Evolutionary conservation across 306 rosid species (phyloP), one percentile per base, ranked within the genome.

Genomic region (Elaeagnus macrophylla): DNA sequence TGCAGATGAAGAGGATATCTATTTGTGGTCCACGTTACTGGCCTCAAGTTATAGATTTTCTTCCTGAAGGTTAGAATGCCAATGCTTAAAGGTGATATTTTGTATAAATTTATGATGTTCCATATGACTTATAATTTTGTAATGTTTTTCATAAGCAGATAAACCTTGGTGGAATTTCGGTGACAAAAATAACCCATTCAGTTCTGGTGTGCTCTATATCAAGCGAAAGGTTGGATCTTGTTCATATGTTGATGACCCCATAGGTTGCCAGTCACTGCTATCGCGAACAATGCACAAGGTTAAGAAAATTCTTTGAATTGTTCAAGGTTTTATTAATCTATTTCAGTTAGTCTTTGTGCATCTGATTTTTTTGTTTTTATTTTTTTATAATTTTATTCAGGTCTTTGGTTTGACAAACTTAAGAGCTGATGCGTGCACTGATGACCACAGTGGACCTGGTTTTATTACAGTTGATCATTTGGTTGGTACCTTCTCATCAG

Each of bases 281-380:
- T 90, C 97, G 37, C 82, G 91, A 61, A 95, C 95, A 64, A 83
- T 83, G 97, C 97, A 90, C 76, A 90, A 90, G 97, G 97, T 90
- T 66, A 59, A 54, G 10, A 7, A 44, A 32, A 53, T 70, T 32
- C 43, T 52, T 16, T 16, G 14, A n/a, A 40, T 17, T 45, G 49
- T 13, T 17, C n/a, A 7, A 5, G 12, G 19, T 5, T 14, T 45
- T 45, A 6, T 45, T 25, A 25, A 13, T 41, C 45, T 41, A 41
- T 10, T 2, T 12, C 7, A 20, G 3, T 20, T 20, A 20, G 3
- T 20, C 32, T n/a, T n/a, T 20, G 32, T 4, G 2, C 3, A 20
- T 20, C 32, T 4, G 32, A 20, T 20, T 3, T 2, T 25, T 25
- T 25, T 20, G 32, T 2, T 25, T 25, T 25, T 25, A 2, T 25